Base-by-base conservation (phyloP, 495 filamentous ascomycete species). In the Penicillium steckii region DNA sequence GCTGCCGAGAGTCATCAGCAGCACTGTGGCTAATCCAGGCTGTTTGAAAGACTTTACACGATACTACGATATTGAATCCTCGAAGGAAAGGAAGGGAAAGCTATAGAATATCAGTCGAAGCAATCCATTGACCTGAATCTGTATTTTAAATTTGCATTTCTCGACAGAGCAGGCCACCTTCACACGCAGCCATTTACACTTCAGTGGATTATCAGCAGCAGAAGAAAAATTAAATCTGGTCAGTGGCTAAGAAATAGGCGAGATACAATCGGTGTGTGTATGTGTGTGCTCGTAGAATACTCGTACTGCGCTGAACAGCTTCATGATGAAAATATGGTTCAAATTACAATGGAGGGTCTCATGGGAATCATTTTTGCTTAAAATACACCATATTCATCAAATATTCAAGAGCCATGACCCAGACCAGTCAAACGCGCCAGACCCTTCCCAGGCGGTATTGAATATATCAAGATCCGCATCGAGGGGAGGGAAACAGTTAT, bases 321-420 rank as follows among this genome's bases (percentile, higher is more conserved):
- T n/a, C n/a, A n/a, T n/a, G n/a, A n/a, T n/a, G n/a, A n/a, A n/a
- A n/a, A n/a, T n/a, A n/a, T n/a, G n/a, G n/a, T n/a, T n/a, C n/a
- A n/a, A n/a, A n/a, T n/a, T n/a, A n/a, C n/a, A n/a, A n/a, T n/a
- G n/a, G n/a, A n/a, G n/a, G n/a, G 10, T 10, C 26, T 27, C 40
- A 23, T 7, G 3, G 15, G 18, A 43, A 2, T 81, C 78, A 59
- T 70, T 78, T 29, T 64, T 80, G 44, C 32, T 46, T 17, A 15
- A 7, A 4, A 15, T 29, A 46, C 21, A 46, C 21, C 22, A 26
- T 4, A 43, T 3, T 33, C 15, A 8, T 37, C 37, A 51, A 17
- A 64, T 17, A 54, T 59, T 66, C 7, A 66, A 54, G 3, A 66
- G 26, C 63, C 63, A 66, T 8, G 63, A 64, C 13, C 63, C 60